Conservation (phyloP, 2,329 filamentous ascomycete species). For the Aureobasidium sp. region DNA sequence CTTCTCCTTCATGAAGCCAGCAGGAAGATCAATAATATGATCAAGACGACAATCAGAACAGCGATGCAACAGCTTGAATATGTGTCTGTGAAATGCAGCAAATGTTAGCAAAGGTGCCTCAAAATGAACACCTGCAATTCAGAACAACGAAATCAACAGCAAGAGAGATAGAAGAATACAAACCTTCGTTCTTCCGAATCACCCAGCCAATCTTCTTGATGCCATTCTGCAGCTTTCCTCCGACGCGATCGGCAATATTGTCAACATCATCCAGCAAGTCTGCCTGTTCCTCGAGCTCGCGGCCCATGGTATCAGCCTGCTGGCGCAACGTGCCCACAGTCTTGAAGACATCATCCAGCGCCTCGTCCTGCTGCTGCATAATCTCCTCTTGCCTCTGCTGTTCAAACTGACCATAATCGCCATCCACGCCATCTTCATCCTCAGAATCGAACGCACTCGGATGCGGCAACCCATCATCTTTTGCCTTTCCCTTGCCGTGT, state of each 20-base stretch:
- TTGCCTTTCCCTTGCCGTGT: slow-evolving; percentile 31
- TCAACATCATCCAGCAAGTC: slow-evolving; percentile 86
- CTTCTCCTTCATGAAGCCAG: slow-evolving; percentile 47
- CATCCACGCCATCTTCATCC: slow-evolving; percentile 51
- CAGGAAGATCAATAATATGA: slow-evolving; percentile 76
- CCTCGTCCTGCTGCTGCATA: slow-evolving; percentile 90
- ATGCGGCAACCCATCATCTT: slow-evolving; percentile 52
- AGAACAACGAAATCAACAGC: not conserved
- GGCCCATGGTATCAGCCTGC: slow-evolving; percentile 92
- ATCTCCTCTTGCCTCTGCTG: slow-evolving; percentile 85
- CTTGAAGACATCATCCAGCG: slow-evolving; percentile 84
- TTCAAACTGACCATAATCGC: slow-evolving; percentile 60
- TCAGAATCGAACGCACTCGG: slow-evolving; percentile 46
- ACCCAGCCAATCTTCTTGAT: slow-evolving; percentile 81
- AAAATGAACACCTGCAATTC: not conserved
- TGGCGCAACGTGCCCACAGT: slow-evolving; percentile 85
- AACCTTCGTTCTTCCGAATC: slow-evolving; percentile 82
- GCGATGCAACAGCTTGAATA: slow-evolving; percentile 87
- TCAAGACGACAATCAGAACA: slow-evolving; percentile 78
- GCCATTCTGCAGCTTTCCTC: slow-evolving; percentile 75
- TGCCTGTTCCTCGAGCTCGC: slow-evolving; percentile 89
- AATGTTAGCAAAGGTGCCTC: not conserved
- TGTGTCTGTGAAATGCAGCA: slow-evolving; percentile 42
- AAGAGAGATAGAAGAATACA: not conserved
- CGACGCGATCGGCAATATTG: slow-evolving; percentile 75